Evolutionary conservation across 78 protist species (phyloP), one percentile per base, ranked within the genome.

Genomic region (Dictyostelium capitatum): DNA sequence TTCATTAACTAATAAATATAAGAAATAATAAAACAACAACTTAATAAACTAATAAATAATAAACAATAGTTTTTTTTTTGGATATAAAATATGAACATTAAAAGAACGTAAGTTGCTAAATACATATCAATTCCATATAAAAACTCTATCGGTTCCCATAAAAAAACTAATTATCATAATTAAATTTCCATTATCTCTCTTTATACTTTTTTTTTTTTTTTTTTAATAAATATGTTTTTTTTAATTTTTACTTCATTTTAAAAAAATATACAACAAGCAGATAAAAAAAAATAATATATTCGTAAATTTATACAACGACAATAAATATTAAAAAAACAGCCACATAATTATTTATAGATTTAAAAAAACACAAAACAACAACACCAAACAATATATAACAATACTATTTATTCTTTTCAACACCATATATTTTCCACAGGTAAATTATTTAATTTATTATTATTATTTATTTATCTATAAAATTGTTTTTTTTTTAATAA

Each of bases 21-120:
- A 19, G 1, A 57, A 57, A 57, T n/a, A n/a, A 57, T 19, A 57
- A 57, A 57, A 23, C 19, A 57, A 57, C 8, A n/a, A 57, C 15
- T 57, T 57, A 57, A 57, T 19, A 57, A 57, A n/a, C 15, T 19
- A 57, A 57, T 12, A 32, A 64, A 28, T 25, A 28, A 64, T 12
- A 10, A 23, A 23, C 9, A 67, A 15, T 28, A 41, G 30, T 67
- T 12, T 64, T 64, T 64, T 25, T 64, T 28, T 28, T 23, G 37
- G 10, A 59, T 32, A 28, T 32, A 28, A 28, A 67, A 67, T 30
- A 67, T 67, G 75, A 67, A 67, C 32, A 32, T 67, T 67, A 67
- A 67, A 41, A 67, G 75, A 67, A 67, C 75, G 75, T 67, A 67
- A 28, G 75, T 67, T 28, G 28, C 4, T 30, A 32, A 65, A n/a